Evolutionary conservation across 805 yeast genomes (phyloP), one percentile per base, ranked within the genome.

Genomic region (Clavispora fructus): DNA sequence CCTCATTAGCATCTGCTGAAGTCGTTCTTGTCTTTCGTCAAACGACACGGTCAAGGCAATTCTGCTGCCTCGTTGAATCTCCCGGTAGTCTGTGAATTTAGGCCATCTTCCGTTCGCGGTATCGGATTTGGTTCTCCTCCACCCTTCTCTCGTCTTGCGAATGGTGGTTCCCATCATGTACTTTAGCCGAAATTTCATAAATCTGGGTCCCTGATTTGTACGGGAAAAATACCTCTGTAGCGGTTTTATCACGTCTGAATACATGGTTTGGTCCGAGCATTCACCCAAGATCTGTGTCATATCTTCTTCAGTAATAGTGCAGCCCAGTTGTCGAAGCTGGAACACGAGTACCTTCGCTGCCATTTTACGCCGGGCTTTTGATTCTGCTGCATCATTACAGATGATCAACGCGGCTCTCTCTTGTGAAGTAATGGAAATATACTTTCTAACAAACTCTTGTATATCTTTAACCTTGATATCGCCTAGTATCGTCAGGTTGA

Each of bases 361-460:
- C 25, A 42, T 23, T 23, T 38, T 14, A 2, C 8, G 32, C 39
- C 19, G 23, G 11, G n/a, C 13, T 5, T 14, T 12, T 13, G 25
- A 13, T 26, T 32, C 25, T 4, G 32, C 4, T 10, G 25, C 39
- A 25, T 33, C 32, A 16, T 16, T 41, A 6, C 31, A 39, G 10
- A 62, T 35, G 3, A 45, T 40, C 25, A 78, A 41, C 38, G 69
- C 69, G 5, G 79, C 55, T 46, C 79, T 65, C 0, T 35, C 25
- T 1, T 27, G 38, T 1, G 81, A 73, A 3, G 44, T 44, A 6
- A 68, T 63, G 5, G 79, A 65, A 9, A 79, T 56, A 17, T 50
- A 59, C 1, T 47, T 42, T 8, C 53, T 38, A 50, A 70, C 67
- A 56, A 76, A 78, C 1, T 48, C 39, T n/a, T 58, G 14, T 46